A percentile compares a stretch with the other conserved stretches of the same genome.
Evolutionary conservation across 768 basidiomycete species (phyloP).

Genomic region (Nidularia sp.): DNA sequence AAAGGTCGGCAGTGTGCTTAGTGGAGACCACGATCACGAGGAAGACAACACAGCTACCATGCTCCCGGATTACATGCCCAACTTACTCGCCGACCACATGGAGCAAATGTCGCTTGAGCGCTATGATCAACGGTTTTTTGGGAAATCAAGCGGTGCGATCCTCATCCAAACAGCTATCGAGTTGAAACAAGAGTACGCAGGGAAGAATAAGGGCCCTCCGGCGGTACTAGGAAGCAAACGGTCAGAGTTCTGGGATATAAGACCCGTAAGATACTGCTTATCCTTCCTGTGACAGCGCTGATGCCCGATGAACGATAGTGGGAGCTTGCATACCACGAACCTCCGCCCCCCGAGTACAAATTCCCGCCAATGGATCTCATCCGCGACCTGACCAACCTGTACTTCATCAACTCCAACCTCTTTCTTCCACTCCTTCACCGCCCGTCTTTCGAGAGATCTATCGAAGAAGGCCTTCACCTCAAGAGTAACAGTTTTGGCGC

Average conservation of each 20-base stretch:
- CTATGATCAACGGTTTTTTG: constrained; percentile 42
- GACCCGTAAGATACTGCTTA: constrained; percentile 21
- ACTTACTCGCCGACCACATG: constrained; percentile 29
- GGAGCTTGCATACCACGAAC: constrained; percentile 21
- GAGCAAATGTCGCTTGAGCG: constrained; percentile 27
- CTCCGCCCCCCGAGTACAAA: constrained; percentile 18
- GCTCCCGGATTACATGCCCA: too few species aligned
- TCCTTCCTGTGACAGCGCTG: neutral
- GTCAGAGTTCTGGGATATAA: constrained; percentile 32
- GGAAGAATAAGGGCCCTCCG: constrained; percentile 14
- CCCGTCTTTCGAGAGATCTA: constrained; percentile 54
- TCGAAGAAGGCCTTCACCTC: constrained; percentile 46
- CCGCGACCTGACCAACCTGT: constrained; percentile 50
- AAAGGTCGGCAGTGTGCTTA: constrained; percentile 10
- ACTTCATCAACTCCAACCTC: constrained; percentile 58
- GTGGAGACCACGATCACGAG: constrained; percentile 20
- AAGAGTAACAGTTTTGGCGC: constrained; percentile 49
- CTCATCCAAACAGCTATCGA: constrained; percentile 52
- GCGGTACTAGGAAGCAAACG: constrained; percentile 15
- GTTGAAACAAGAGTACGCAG: constrained; percentile 53
- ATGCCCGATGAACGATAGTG: constrained; percentile 19
- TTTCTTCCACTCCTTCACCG: constrained; percentile 69
- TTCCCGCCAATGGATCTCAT: constrained; percentile 56
- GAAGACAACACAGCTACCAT: constrained; percentile 25
- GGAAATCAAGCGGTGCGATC: constrained; percentile 53